Evolutionary conservation across 1,284 basidiomycete species (phyloP).

Genomic region (Meripilus lineatus): DNA sequence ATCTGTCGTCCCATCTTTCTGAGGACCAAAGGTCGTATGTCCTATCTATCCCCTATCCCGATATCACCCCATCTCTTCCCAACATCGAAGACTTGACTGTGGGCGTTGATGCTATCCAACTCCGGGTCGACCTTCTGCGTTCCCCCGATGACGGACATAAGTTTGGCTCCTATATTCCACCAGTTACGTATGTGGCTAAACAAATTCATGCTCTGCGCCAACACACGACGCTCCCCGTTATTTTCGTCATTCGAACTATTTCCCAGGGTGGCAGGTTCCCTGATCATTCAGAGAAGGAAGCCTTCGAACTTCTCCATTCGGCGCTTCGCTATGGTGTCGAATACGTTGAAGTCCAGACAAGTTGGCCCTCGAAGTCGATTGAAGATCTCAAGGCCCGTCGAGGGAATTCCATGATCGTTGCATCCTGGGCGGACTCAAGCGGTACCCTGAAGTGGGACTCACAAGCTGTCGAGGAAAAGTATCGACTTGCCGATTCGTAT

Average conservation of each 20-base stretch:
- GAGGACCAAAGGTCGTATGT: constrained; percentile 79
- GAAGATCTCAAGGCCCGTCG: constrained; percentile 59
- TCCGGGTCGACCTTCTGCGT: constrained; percentile 88
- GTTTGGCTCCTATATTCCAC: constrained; percentile 56
- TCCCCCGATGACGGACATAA: constrained; percentile 42
- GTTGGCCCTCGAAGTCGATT: constrained; percentile 64
- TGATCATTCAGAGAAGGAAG: constrained; percentile 69
- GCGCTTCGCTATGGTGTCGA: constrained; percentile 86
- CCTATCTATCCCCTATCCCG: constrained; percentile 89
- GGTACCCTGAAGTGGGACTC: constrained; percentile 84
- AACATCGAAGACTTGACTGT: constrained; percentile 69
- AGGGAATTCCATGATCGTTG: constrained; percentile 77
- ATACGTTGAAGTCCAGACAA: constrained; percentile 91
- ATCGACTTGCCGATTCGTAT: constrained; percentile 55
- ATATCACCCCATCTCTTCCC: constrained; percentile 68
- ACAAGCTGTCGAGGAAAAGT: constrained; percentile 62
- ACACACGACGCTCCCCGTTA: constrained; percentile 78
- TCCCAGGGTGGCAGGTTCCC: constrained; percentile 94
- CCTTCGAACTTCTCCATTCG: constrained; percentile 74
- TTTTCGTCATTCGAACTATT: constrained; percentile 88
- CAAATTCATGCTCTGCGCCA: constrained; percentile 83
- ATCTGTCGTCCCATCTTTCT: constrained; percentile 56
- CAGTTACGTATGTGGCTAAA: constrained; percentile 69
- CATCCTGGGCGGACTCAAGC: constrained; percentile 93
- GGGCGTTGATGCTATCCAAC: constrained; percentile 92